Percentiles rank a stretch among this genome's conserved stretches.
Evolutionary conservation across 148 eudicot species (phyloP).

Genomic region (Nepenthes mirabilis): DNA sequence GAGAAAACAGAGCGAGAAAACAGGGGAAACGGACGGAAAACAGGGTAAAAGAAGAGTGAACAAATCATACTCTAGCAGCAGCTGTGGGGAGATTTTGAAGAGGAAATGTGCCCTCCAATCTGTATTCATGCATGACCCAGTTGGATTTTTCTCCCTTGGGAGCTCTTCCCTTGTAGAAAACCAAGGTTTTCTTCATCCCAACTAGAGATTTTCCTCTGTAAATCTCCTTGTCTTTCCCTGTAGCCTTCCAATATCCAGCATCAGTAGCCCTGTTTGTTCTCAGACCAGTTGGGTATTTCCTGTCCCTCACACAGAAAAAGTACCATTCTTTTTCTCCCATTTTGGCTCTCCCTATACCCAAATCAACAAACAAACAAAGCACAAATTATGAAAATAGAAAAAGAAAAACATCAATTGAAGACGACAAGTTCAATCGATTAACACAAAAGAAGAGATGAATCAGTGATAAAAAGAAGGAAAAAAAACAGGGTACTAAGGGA

Average conservation of each 20-base stretch:
- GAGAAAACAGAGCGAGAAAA: neutral
- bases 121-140: slow-evolving; percentile 59
- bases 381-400: neutral
- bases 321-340: slow-evolving; percentile 64
- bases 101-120: slow-evolving; percentile 32
- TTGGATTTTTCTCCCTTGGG: slow-evolving; percentile 49
- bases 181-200: slow-evolving; percentile 60
- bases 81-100: slow-evolving; percentile 21
- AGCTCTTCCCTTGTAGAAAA: slow-evolving; percentile 56
- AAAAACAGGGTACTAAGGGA: neutral
- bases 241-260: slow-evolving; percentile 64
- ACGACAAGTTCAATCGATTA: neutral
- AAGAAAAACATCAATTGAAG: neutral
- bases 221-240: slow-evolving; percentile 58
- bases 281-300: slow-evolving; percentile 50
- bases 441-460: neutral
- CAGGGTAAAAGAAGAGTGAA: neutral
- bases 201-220: slow-evolving; percentile 36
- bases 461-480: neutral
- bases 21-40: neutral
- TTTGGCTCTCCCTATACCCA: slow-evolving; percentile 35
- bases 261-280: slow-evolving; percentile 57
- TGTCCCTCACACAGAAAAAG: slow-evolving; percentile 46
- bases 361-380: neutral
- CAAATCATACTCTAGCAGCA: slow-evolving; percentile 7